Evolutionary conservation across 2,329 filamentous ascomycete species (phyloP).

Genomic region (Dothideomycetes sp.): DNA sequence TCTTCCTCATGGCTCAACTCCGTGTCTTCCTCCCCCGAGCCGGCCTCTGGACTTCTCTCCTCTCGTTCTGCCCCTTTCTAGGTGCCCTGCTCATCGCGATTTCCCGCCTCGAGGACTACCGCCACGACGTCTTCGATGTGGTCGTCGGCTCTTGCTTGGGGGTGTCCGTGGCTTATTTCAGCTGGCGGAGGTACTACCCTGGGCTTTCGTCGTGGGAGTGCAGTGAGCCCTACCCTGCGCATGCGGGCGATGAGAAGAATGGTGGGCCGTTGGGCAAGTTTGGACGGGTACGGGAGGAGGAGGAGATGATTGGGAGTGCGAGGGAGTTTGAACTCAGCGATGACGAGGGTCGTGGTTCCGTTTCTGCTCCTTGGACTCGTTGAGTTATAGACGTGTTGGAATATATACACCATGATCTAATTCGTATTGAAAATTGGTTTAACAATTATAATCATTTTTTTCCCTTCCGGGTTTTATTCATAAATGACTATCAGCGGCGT

Average conservation of each 20-base stretch:
- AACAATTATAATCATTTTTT: too few relatives aligned
- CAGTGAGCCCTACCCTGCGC: conserved; percentile 37
- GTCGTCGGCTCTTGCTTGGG: conserved; percentile 45
- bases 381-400: neutral
- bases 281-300: conserved; percentile 33
- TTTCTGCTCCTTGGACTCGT: neutral
- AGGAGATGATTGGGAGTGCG: conserved; percentile 20
- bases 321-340: conserved; percentile 8
- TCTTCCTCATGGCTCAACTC: conserved; percentile 44
- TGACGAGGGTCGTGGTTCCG: conserved; percentile 1
- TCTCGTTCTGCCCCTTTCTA: conserved; percentile 45
- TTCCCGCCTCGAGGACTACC: conserved; percentile 51
- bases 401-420: too few relatives aligned
- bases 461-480: too few relatives aligned
- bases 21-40: conserved; percentile 47
- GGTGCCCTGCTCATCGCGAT: conserved; percentile 50
- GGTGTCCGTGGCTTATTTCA: conserved; percentile 43
- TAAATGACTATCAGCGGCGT: too few relatives aligned
- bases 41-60: conserved; percentile 43
- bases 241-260: conserved; percentile 18
- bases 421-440: too few relatives aligned
- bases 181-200: conserved; percentile 51
- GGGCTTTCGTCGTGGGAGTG: conserved; percentile 39
- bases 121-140: conserved; percentile 55
- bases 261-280: conserved; percentile 24